Conservation (phyloP, 768 basidiomycete genomes). For the Termitomyces sp. region DNA sequence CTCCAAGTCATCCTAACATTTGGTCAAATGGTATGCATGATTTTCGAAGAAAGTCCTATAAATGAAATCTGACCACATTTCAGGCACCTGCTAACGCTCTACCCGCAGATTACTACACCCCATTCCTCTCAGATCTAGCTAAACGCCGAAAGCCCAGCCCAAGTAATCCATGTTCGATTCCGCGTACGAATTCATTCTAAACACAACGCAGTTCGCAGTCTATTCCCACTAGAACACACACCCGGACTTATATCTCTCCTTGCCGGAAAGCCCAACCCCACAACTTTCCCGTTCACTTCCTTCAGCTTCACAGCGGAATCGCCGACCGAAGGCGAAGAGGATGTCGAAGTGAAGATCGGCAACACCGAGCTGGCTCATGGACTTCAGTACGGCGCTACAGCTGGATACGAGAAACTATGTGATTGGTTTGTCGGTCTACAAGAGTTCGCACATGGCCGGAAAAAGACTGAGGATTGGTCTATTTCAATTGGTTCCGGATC, state of each 20-base stretch:
- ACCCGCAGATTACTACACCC: constrained; percentile 52
- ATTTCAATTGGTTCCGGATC: constrained; percentile 80
- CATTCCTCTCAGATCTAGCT: constrained; percentile 61
- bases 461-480: constrained; percentile 65
- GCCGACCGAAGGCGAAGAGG: constrained; percentile 41
- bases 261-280: constrained; percentile 88
- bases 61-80: not conserved
- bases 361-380: constrained; percentile 59
- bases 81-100: constrained; percentile 29
- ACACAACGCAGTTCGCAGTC: constrained; percentile 48
- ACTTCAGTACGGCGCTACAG: constrained; percentile 76
- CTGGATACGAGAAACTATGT: constrained; percentile 61
- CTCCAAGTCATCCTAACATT: not conserved
- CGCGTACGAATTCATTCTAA: constrained; percentile 3
- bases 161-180: constrained; percentile 39
- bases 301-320: constrained; percentile 65
- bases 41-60: too few species aligned
- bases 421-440: constrained; percentile 77
- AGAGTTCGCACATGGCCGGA: constrained; percentile 63
- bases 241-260: constrained; percentile 81
- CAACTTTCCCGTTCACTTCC: constrained; percentile 89
- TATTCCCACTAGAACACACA: constrained; percentile 75
- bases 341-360: constrained; percentile 41
- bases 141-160: constrained; percentile 63
- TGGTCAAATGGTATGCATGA: not conserved